Evolutionary conservation across 2,329 filamentous ascomycete genomes (phyloP), one percentile per base, ranked within the genome.

Genomic region (Cordyceps sp.): DNA sequence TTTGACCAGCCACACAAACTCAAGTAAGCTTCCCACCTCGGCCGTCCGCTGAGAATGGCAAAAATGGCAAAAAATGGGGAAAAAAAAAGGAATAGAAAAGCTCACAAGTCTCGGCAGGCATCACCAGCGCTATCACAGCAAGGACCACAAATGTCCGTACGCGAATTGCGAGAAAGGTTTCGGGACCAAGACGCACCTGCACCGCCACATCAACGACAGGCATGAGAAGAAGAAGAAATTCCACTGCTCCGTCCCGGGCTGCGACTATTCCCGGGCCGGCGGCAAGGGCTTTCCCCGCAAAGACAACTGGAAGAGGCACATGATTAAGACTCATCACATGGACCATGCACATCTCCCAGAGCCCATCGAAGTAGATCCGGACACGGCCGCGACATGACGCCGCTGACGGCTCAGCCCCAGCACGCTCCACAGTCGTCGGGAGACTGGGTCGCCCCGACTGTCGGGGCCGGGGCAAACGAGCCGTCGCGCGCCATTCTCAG

Each of bases 251-350:
- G 58, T 68, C 5, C 55, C 54, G 3, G 59, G 59, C 6, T 74
- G 69, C 41, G 57, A 64, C 5, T 73, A 69, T 43, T 72, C 66
- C n/a, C 60, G 58, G 34, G 46, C 54, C 13, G 69, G 69, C 8
- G 66, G 68, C 33, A 72, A 69, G 38, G 66, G 63, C 0, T 74
- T 74, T 39, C 67, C 69, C 1, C 54, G 69, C 33, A 74, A 73
- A 43, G 69, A 73, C 42, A 73, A 74, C 47, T 73, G 69, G 69
- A 64, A 68, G 41, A 54, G 69, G 34, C 69, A 74, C 44, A 73
- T 74, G 67, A 54, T 60, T 23, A 73, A 72, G 46, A 73, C 71
- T 40, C 69, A 74, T 41, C 49, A 59, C 23, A 47, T 61, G 37
- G 58, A 62, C 31, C 48, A 53, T 29, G 41, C 42, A 29, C 36